Evolutionary conservation across 225 moss, liverwort and hornwort genomes (phyloP).

Genomic region (Lunularia cruciata): DNA sequence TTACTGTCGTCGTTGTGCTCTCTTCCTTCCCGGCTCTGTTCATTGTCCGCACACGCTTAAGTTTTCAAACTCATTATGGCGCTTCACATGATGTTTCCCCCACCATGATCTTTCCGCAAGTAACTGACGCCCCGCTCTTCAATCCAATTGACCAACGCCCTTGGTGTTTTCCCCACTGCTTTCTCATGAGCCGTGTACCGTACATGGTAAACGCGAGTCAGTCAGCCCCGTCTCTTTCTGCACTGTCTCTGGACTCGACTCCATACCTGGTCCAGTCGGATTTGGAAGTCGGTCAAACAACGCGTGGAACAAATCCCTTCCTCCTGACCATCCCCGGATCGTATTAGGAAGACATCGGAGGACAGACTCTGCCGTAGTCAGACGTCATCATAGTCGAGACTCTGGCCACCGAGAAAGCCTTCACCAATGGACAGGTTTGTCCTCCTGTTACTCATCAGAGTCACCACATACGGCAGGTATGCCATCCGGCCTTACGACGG

Average conservation of each 20-base stretch:
- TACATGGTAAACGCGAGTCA: not conserved
- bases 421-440: too few species aligned
- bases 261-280: too few species aligned
- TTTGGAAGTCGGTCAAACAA: slow-evolving; percentile 1
- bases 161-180: not conserved
- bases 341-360: too few species aligned
- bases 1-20: not conserved
- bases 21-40: not conserved
- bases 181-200: not conserved
- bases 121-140: not conserved
- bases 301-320: not conserved
- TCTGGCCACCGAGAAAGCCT: too few species aligned
- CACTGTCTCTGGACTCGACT: not conserved
- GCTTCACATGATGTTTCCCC: not conserved
- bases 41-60: not conserved
- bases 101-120: not conserved
- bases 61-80: not conserved
- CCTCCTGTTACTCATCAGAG: too few species aligned
- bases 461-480: too few species aligned
- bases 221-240: not conserved
- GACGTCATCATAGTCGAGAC: too few species aligned
- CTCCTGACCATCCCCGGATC: too few species aligned
- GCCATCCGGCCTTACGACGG: too few species aligned
- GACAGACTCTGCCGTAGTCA: too few species aligned
- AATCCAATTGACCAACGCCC: not conserved